Evolutionary conservation across 1,139 yeast genomes (phyloP), one percentile per base, ranked within the genome.

Genomic region (Keqinozyma sinolaborantium): DNA sequence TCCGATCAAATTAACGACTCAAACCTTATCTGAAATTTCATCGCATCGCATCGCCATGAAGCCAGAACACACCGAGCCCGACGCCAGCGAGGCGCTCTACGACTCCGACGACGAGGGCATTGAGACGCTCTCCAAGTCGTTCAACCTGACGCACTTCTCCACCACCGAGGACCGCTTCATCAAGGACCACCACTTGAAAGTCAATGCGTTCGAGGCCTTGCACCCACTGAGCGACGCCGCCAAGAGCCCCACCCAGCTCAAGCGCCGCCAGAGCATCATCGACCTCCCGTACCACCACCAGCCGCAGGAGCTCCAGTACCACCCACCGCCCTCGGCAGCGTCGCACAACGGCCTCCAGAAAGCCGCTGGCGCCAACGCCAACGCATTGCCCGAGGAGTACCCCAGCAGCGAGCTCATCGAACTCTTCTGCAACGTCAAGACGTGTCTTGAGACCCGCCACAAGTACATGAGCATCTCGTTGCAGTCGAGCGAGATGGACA

Each of bases 391-490:
- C 9, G 71, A 74, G 34, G 95, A 84, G 40, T 63, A 65, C 26
- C 85, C 90, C 1, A 77, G 87, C 0, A 76, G 73, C 4, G 94
- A 83, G 44, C 63, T 94, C 40, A 67, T 81, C 34, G 77, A 73
- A 29, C 72, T 92, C 48, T 92, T 83, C 53, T 55, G 71, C 16
- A 79, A 83, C 39, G 85, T 94, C 20, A 76, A 78, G 40, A 64
- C 70, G 24, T 85, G 97, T 51, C 70, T 92, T 40, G 80, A 76
- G 14, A 54, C 85, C 37, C 79, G 99, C 53, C 80, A 77, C 47
- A 83, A 81, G 53, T 94, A 90, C 53, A 83, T 85, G 58, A 51
- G 60, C 2, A 48, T 75, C 5, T 87, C 97, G 0, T 48, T 77
- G 32, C 99, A 94, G 60, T 32, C 39, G 1, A 65, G 78, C 30